Evolutionary conservation across 768 basidiomycete species (phyloP).

Genomic region (Phlebiopsis gigantea): DNA sequence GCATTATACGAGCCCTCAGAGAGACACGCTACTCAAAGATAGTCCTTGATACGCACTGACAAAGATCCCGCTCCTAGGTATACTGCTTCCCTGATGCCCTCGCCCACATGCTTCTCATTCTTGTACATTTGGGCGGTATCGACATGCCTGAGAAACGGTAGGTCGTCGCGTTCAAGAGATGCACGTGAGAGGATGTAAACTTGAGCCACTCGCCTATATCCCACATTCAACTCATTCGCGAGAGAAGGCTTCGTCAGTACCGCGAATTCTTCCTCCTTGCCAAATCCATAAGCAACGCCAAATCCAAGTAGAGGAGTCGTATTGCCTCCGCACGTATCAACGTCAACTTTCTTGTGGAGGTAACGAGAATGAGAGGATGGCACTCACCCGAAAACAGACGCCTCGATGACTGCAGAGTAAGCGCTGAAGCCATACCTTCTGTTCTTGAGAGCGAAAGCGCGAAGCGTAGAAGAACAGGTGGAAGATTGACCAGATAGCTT

Average conservation of each 20-base stretch:
- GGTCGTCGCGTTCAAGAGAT: background rate
- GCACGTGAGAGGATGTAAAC: background rate
- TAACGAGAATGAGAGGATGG: too few species aligned
- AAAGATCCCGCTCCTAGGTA: conserved; percentile 59
- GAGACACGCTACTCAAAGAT: background rate
- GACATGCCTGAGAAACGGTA: conserved; percentile 61
- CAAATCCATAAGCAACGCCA: conserved; percentile 15
- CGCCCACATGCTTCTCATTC: conserved; percentile 60
- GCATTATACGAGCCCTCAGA: background rate
- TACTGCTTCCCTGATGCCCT: conserved; percentile 52
- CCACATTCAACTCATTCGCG: conserved; percentile 13
- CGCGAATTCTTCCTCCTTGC: conserved; percentile 4
- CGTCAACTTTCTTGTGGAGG: too few species aligned
- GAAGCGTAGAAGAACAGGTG: too few species aligned
- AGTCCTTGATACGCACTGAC: conserved; percentile 63
- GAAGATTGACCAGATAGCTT: too few species aligned
- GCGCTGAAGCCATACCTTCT: conserved; percentile 4
- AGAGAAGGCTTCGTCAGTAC: conserved; percentile 10
- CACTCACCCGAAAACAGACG: conserved; percentile 1
- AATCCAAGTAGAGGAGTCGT: conserved; percentile 12
- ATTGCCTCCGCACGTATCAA: conserved; percentile 8
- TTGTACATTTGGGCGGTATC: conserved; percentile 69
- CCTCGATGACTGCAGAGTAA: background rate
- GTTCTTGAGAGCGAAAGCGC: too few species aligned
- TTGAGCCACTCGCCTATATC: conserved; percentile 7